phyloP scores from a whole-genome alignment of 768 basidiomycete genomes.

The Suillus sp. region DNA sequence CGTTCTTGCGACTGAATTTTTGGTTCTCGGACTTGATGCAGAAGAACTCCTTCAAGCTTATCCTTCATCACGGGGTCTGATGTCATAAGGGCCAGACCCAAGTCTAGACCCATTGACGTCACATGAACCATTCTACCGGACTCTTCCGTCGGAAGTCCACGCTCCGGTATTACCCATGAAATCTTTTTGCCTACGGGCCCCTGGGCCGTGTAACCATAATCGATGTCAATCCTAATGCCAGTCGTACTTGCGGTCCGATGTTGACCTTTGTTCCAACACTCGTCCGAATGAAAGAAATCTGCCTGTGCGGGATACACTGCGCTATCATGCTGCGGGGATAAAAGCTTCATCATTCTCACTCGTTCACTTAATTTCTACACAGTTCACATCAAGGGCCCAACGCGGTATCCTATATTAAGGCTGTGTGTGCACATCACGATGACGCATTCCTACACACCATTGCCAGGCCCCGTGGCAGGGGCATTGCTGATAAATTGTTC shows the following conservation, averaged over 20 bases:
- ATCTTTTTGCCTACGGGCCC: too few relatives aligned
- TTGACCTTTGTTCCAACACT: too few relatives aligned
- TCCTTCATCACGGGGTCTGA: not conserved
- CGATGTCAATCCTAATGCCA: too few relatives aligned
- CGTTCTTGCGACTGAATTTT: constrained; percentile 1
- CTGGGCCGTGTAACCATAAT: too few relatives aligned
- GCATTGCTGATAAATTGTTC: not conserved
- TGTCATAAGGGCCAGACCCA: not conserved
- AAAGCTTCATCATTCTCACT: not conserved
- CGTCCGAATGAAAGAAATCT: not conserved
- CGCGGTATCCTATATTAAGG: not conserved
- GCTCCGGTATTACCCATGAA: too few relatives aligned
- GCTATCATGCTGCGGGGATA: not conserved
- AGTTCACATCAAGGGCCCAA: not conserved
- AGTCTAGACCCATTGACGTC: not conserved
- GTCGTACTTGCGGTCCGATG: too few relatives aligned
- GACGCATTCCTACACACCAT: not conserved
- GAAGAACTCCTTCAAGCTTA: not conserved
- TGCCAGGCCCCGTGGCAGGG: not conserved
- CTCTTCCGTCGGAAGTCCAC: too few relatives aligned
- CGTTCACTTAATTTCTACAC: not conserved
- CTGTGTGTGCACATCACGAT: not conserved
- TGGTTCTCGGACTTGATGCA: not conserved
- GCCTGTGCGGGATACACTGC: not conserved
- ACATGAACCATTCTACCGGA: too few relatives aligned